A percentile compares a stretch with the other conserved stretches of the same genome.
Evolutionary conservation across 2,329 filamentous ascomycete genomes (phyloP).

Genomic region (Fusarium continuum): DNA sequence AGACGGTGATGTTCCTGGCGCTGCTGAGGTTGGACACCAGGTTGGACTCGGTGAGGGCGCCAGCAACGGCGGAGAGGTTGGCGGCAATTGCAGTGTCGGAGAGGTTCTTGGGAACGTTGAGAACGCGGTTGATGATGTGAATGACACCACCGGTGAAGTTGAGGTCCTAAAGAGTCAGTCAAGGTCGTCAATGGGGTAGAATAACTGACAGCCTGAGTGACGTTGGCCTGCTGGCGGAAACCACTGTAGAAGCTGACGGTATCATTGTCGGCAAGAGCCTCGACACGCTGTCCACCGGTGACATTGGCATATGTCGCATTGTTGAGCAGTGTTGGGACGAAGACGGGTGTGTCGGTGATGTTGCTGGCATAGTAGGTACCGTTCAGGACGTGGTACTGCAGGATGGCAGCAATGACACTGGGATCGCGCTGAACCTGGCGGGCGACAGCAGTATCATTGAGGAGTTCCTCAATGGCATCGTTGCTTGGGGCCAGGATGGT

Average conservation of each 20-base stretch:
- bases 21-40: conserved; percentile 38
- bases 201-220: conserved; percentile 45
- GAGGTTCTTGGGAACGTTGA: conserved; percentile 49
- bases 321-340: conserved; percentile 54
- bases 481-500: conserved; percentile 65
- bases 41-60: conserved; percentile 41
- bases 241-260: conserved; percentile 58
- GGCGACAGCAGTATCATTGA: conserved; percentile 54
- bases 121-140: conserved; percentile 59
- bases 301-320: conserved; percentile 54
- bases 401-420: conserved; percentile 54
- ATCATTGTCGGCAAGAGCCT: conserved; percentile 52
- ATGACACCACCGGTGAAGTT: conserved; percentile 57
- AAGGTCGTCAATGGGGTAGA: too few species aligned
- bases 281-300: conserved; percentile 56
- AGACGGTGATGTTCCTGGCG: conserved; percentile 61
- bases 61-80: conserved; percentile 36
- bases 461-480: conserved; percentile 60
- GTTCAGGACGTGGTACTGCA: conserved; percentile 67
- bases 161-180: conserved; percentile 48
- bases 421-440: conserved; percentile 51
- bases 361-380: conserved; percentile 52
- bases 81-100: conserved; percentile 43
- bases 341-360: conserved; percentile 44
- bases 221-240: conserved; percentile 51